phyloP scores from a whole-genome alignment of 768 basidiomycete species.

The Russula vinacea region DNA sequence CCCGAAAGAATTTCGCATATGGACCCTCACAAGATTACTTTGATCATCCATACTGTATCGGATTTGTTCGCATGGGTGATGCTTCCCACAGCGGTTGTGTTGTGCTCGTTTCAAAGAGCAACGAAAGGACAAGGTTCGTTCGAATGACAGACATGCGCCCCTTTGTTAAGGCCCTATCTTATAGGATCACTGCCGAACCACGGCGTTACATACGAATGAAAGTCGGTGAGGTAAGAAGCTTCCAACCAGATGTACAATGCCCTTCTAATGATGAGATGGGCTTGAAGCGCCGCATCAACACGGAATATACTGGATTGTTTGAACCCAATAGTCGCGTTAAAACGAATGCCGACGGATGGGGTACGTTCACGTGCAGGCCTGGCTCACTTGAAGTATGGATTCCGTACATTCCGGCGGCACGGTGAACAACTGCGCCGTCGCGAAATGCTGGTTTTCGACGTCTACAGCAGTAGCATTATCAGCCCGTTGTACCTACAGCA shows the following conservation, averaged over 20 bases:
- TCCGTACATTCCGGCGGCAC: conserved; percentile 7
- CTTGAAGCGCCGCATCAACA: conserved; percentile 35
- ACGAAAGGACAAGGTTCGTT: conserved; percentile 24
- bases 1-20: conserved; percentile 65
- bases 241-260: conserved; percentile 38
- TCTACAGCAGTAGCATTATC: neutral
- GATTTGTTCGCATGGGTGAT: conserved; percentile 70
- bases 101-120: conserved; percentile 64
- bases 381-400: conserved; percentile 62
- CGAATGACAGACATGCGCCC: neutral
- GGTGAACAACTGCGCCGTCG: neutral
- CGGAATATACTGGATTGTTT: conserved; percentile 50
- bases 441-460: neutral
- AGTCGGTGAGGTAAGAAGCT: conserved; percentile 52
- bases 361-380: conserved; percentile 56
- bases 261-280: conserved; percentile 15
- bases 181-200: conserved; percentile 8
- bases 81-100: conserved; percentile 55
- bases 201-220: conserved; percentile 59
- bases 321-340: conserved; percentile 44
- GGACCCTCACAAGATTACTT: conserved; percentile 63
- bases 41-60: conserved; percentile 59
- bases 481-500: neutral
- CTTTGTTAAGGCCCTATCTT: neutral
- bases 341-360: conserved; percentile 60